Evolutionary conservation across 768 basidiomycete genomes (phyloP).

Genomic region (Aureoboletus auriporus): DNA sequence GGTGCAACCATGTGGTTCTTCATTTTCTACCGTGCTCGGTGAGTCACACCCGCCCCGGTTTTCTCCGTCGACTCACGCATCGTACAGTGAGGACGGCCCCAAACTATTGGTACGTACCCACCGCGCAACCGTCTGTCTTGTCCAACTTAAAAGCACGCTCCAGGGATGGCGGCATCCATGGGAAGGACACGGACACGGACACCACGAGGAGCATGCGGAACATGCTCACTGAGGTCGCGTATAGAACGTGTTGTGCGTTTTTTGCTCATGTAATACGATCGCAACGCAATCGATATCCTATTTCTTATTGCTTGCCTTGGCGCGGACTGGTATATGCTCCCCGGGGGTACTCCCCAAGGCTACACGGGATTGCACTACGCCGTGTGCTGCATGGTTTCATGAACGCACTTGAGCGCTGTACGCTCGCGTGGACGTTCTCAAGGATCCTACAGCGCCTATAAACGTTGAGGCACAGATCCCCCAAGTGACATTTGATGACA

Average conservation of each 20-base stretch:
- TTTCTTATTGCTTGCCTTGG: not conserved
- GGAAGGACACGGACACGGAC: conserved; percentile 56
- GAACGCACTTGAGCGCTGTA: not conserved
- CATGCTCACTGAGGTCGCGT: conserved; percentile 37
- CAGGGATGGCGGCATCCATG: conserved; percentile 63
- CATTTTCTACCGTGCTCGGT: conserved; percentile 95
- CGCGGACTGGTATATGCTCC: not conserved
- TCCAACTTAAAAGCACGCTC: not conserved
- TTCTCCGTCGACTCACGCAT: not conserved
- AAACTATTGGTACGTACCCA: conserved; percentile 57
- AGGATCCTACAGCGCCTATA: too few species aligned
- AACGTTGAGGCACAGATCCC: too few species aligned
- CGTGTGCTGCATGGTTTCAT: too few species aligned
- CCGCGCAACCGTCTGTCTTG: not conserved
- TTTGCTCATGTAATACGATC: conserved; percentile 10
- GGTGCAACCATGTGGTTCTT: conserved; percentile 99
- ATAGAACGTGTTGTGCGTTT: conserved; percentile 10
- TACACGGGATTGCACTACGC: not conserved
- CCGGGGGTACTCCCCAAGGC: not conserved
- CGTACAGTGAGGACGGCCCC: conserved; percentile 65
- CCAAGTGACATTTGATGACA: too few species aligned
- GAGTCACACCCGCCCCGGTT: conserved; percentile 28
- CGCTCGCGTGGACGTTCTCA: not conserved
- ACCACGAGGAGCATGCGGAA: conserved; percentile 32
- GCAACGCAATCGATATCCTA: not conserved